Evolutionary conservation across 371 early-diverging fungal species (phyloP), one percentile per base, ranked within the genome.

Genomic region (Parasitella parasitica): DNA sequence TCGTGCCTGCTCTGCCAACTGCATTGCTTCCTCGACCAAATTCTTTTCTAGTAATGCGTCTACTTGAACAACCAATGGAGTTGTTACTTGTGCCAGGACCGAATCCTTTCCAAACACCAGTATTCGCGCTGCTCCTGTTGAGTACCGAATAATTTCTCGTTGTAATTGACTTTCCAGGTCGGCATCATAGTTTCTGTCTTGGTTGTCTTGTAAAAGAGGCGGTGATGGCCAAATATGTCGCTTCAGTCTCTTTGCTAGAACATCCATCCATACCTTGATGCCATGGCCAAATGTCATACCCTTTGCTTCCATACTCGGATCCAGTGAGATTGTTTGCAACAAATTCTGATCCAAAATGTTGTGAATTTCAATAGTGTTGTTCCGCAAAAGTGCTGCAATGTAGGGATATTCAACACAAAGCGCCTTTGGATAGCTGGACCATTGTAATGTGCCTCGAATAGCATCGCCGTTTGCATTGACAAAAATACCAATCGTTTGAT

Each of bases 321-420:
- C 81, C 2, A 91, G 60, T 0, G 61, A 60, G 9, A 92, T 75
- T 0, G 77, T 78, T 56, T 91, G 91, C 1, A 92, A 68, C 6
- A 78, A 71, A 28, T 73, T 65, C 60, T 92, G 93, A 56, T 87
- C 83, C 48, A 86, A 54, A 12, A 92, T 75, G 61, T 92, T 90
- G 72, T 94, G 94, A 8, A 94, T 75, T 63, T 91, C 88, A 15
- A 94, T 78, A 0, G 81, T 76, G 28, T 87, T 77, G 59, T 87
- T 90, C 7, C 81, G 69, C 28, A 94, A 76, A 1, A 94, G 73
- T 2, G 93, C 87, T 6, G 87, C 77, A 1, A 89, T 85, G 57
- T 91, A 92, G 0, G 94, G 94, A 53, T 78, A 91, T 43, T 93
- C 91, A 16, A 91, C 88, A 11, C 86, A 84, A 5, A 88, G 56